Percentiles rank a stretch among this genome's conserved stretches.
Conservation (phyloP, 1,139 yeast species). For the Petasospora fabianii region DNA sequence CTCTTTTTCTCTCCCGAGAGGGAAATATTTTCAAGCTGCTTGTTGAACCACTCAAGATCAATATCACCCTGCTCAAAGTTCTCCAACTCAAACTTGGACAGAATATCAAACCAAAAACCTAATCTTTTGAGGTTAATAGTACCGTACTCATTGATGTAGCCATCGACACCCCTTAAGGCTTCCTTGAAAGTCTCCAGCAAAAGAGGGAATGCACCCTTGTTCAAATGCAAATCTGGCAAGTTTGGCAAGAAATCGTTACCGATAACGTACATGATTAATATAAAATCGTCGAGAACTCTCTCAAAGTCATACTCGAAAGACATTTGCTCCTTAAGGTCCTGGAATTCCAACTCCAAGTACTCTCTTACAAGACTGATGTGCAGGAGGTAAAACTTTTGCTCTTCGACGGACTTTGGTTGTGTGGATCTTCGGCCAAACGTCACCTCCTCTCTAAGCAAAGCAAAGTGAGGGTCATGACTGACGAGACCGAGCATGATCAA, state of each 20-base stretch:
- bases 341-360: constrained; percentile 82
- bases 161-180: constrained; percentile 69
- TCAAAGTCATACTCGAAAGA: constrained; percentile 81
- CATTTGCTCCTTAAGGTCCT: constrained; percentile 59
- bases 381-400: constrained; percentile 76
- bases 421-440: constrained; percentile 65
- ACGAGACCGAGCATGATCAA: constrained; percentile 94
- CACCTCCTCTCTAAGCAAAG: constrained; percentile 93
- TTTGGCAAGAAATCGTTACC: constrained; percentile 99
- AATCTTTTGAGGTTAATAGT: constrained; percentile 71
- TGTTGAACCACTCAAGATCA: constrained; percentile 89
- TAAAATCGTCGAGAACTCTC: constrained; percentile 86
- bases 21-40: constrained; percentile 76
- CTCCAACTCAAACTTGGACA: constrained; percentile 73
- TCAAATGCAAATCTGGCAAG: constrained; percentile 87
- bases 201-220: constrained; percentile 94
- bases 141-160: constrained; percentile 83
- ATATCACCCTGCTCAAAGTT: constrained; percentile 74
- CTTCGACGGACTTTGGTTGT: constrained; percentile 57
- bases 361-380: constrained; percentile 89
- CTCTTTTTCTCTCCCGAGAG: constrained; percentile 68
- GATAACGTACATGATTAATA: constrained; percentile 86
- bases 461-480: constrained; percentile 95
- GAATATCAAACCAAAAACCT: constrained; percentile 65
- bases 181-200: constrained; percentile 84